Evolutionary conservation across 2,329 filamentous ascomycete genomes (phyloP), one percentile per base, ranked within the genome.

Genomic region (Fusarium sp.): DNA sequence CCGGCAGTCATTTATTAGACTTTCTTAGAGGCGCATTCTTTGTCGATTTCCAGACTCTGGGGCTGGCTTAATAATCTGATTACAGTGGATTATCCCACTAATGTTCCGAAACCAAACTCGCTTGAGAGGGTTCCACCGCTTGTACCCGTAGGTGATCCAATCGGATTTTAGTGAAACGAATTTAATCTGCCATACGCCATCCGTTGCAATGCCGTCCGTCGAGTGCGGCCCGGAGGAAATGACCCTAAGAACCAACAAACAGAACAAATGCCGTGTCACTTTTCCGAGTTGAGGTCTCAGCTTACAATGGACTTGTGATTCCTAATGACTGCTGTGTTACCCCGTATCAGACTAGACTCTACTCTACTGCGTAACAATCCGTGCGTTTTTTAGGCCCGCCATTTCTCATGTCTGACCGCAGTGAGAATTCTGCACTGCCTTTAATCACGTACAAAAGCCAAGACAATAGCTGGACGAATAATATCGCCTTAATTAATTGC

Each of bases 81-180:
- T 56, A 44, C 67, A 20, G 41, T 54, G 45, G 29, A 57, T 27
- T 37, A 67, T 67, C 62, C 64, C 64, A 59, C 59, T 37, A 46
- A 69, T 61, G 44, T 51, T 48, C 68, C 65, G 68, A 53, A 37
- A 61, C 46, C 53, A 37, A 18, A 37, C 34, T 37, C 34, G 34
- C 20, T 32, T 32, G 13, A 1, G 29, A 30, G 13, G 30, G 13
- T 59, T 54, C 67, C 68, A 70, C 67, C 48, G 34, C 24, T 18
- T 11, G 16, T 32, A 30, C 40, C 13, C 44, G 29, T 30, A 37
- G 27, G 2, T 7, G 42, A 20, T 20, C 68, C 68, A 70, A 71
- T 69, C 65, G 64, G 67, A 44, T 52, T 30, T 37, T 56, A 29
- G 34, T 61, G 47, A 69, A 55, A 65, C 67, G 57, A 57, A 61